Conservation (phyloP, 257 asterid species). For the Scutellaria galericulata region DNA sequence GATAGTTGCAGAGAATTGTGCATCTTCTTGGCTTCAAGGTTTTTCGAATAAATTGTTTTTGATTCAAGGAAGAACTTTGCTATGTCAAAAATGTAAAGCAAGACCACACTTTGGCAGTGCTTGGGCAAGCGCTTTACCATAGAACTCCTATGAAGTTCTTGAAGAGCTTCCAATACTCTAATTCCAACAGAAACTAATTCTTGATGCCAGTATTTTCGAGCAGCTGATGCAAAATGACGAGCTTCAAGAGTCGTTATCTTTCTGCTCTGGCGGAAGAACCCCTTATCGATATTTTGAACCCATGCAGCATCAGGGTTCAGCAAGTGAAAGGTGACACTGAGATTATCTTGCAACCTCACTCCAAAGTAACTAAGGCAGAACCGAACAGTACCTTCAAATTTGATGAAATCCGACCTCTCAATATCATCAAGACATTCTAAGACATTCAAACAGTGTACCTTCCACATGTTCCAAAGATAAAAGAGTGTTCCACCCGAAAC, state of each 20-base stretch:
- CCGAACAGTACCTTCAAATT: constrained; percentile 21
- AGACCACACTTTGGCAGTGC: constrained; percentile 37
- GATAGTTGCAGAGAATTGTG: constrained; percentile 30
- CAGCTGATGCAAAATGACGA: constrained; percentile 46
- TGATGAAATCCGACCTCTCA: constrained; percentile 15
- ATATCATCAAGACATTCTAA: constrained; percentile 45
- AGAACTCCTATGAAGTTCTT: constrained; percentile 34
- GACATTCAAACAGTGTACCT: constrained; percentile 29
- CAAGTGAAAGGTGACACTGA: constrained; percentile 36
- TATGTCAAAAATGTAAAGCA: constrained; percentile 41
- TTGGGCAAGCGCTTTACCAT: constrained; percentile 10
- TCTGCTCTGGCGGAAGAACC: constrained; percentile 28
- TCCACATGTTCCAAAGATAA: constrained; percentile 53
- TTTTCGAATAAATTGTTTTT: constrained; percentile 18
- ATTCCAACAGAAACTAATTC: constrained; percentile 49
- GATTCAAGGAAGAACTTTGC: constrained; percentile 34
- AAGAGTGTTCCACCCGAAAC: constrained; percentile 46
- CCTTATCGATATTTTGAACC: constrained; percentile 41
- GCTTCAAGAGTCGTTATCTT: constrained; percentile 38
- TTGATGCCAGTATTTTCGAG: constrained; percentile 43
- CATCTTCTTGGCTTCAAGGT: constrained; percentile 30
- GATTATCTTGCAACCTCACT: constrained; percentile 38
- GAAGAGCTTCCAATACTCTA: constrained; percentile 47
- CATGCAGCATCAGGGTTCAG: constrained; percentile 58
- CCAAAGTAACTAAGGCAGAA: constrained; percentile 59